Evolutionary conservation across 1,284 basidiomycete species (phyloP).

Genomic region (Malassezia japonica): DNA sequence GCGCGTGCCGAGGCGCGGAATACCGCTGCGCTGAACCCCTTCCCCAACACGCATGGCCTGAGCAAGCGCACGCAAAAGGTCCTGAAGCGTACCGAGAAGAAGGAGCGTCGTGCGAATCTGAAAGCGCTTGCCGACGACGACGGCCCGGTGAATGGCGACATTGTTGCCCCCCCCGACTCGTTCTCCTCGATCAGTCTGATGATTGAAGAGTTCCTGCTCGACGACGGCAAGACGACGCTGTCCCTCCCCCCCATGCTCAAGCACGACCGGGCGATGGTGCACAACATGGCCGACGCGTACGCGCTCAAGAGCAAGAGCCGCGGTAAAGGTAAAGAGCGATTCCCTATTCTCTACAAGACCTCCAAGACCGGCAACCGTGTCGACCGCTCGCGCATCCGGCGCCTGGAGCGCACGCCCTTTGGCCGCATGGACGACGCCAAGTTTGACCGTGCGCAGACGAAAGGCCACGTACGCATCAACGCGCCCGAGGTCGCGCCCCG

Average conservation of each 20-base stretch:
- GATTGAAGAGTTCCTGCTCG: slow-evolving; percentile 32
- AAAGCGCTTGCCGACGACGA: slow-evolving; percentile 21
- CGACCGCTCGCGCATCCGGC: slow-evolving; percentile 25
- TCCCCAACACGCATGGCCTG: slow-evolving; percentile 37
- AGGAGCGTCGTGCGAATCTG: slow-evolving; percentile 22
- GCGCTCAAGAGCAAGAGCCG: slow-evolving; percentile 29
- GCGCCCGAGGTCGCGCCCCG: slow-evolving; percentile 23
- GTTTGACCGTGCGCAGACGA: slow-evolving; percentile 19
- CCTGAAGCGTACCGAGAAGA: slow-evolving; percentile 24
- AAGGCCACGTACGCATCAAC: slow-evolving; percentile 16
- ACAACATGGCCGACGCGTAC: slow-evolving; percentile 41
- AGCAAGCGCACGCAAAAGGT: slow-evolving; percentile 33
- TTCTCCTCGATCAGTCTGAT: slow-evolving; percentile 34
- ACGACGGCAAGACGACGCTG: slow-evolving; percentile 30
- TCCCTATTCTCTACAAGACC: slow-evolving; percentile 44
- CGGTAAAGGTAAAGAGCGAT: slow-evolving; percentile 33
- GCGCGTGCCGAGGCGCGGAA: slow-evolving; percentile 49
- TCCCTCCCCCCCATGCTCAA: slow-evolving; percentile 45
- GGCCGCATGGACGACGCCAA: slow-evolving; percentile 26
- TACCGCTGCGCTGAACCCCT: slow-evolving; percentile 54
- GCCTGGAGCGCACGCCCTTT: slow-evolving; percentile 25
- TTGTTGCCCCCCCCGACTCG: slow-evolving; percentile 15
- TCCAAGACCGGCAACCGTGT: slow-evolving; percentile 21
- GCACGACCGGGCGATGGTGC: slow-evolving; percentile 41
- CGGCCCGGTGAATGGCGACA: slow-evolving; percentile 7